phyloP scores from a whole-genome alignment of 2,329 filamentous ascomycete genomes.

The Aspergillus hiratsukae region DNA sequence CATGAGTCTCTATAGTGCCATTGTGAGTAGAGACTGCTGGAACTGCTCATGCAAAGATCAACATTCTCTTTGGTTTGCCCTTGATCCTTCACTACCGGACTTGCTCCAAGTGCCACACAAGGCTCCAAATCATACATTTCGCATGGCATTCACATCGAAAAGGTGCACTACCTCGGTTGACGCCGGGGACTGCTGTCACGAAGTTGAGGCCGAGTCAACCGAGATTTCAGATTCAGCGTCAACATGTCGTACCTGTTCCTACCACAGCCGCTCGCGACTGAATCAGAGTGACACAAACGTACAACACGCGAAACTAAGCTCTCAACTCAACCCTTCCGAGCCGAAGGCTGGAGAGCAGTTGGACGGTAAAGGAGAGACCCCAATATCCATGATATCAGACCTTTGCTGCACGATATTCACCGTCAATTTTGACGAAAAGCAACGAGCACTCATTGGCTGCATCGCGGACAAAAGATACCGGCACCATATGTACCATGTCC shows the following conservation, averaged over 20 bases:
- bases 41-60: conserved; percentile 3
- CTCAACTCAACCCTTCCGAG: too few relatives aligned
- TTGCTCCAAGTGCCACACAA: not conserved
- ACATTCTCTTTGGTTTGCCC: not conserved
- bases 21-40: conserved; percentile 7
- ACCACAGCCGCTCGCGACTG: too few relatives aligned
- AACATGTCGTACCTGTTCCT: too few relatives aligned
- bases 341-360: too few relatives aligned
- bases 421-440: not conserved
- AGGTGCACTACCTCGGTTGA: too few relatives aligned
- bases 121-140: not conserved
- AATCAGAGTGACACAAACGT: not conserved
- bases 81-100: not conserved
- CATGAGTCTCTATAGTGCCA: not conserved
- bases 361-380: not conserved
- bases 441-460: not conserved
- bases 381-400: not conserved
- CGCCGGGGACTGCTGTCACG: not conserved
- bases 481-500: not conserved
- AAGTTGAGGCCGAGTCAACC: not conserved
- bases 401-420: not conserved
- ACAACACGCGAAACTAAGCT: not conserved
- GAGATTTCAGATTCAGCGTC: not conserved
- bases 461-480: not conserved
- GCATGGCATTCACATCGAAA: not conserved